phyloP scores from a whole-genome alignment of 495 filamentous ascomycete genomes.

The Neurospora sp. region DNA sequence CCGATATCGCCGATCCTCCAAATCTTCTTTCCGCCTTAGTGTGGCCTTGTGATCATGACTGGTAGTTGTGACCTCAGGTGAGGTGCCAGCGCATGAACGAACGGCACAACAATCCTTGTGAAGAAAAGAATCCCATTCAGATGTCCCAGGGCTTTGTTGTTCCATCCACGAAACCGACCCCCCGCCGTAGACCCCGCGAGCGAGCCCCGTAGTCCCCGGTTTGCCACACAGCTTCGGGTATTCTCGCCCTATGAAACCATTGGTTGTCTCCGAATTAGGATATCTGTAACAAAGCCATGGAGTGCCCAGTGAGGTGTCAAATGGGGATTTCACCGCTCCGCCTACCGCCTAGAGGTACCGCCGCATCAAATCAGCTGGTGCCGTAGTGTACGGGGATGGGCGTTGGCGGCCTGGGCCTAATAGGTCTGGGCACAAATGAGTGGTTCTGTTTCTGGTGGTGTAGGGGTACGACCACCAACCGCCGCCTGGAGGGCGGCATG shows the following conservation, averaged over 20 bases:
- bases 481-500: background rate
- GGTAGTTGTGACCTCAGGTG: background rate
- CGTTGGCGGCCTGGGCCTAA: background rate
- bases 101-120: background rate
- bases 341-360: background rate
- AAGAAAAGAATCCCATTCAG: background rate
- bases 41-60: background rate
- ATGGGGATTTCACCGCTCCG: background rate
- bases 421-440: background rate
- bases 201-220: background rate
- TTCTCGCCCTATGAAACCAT: background rate
- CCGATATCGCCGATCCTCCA: no score
- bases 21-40: no score
- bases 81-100: background rate
- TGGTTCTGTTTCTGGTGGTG: background rate
- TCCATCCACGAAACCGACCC: background rate
- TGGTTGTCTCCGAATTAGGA: background rate
- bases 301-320: background rate
- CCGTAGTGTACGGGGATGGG: background rate
- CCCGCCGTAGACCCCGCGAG: background rate
- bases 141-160: background rate
- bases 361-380: background rate
- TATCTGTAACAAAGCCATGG: background rate
- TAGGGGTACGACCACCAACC: background rate
- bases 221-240: background rate